phyloP scores from a whole-genome alignment of 2,329 filamentous ascomycete species.

The Trichoderma cornu-damae region DNA sequence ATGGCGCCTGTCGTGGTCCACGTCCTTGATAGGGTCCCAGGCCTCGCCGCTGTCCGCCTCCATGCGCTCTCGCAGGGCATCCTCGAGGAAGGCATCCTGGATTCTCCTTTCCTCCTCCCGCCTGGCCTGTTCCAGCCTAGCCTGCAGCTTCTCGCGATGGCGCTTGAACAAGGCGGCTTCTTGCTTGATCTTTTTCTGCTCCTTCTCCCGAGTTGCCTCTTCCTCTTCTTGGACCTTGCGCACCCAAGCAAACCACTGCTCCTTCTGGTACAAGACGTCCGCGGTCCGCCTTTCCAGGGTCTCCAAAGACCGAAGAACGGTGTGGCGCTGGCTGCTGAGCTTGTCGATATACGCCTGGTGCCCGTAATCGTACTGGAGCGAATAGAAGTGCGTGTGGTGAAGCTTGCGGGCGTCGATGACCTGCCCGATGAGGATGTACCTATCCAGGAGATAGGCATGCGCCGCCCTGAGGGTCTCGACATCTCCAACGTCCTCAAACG shows the following conservation, averaged over 20 bases:
- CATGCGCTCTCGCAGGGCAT: conserved; percentile 26
- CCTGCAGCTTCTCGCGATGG: conserved; percentile 25
- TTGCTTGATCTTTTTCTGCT: conserved; percentile 7
- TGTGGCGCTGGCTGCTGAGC: conserved; percentile 8
- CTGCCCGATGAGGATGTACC: conserved; percentile 4
- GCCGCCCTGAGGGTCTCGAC: neutral
- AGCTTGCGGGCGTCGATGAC: conserved; percentile 12
- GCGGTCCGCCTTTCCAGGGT: neutral
- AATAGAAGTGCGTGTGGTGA: conserved; percentile 10
- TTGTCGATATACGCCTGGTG: conserved; percentile 9
- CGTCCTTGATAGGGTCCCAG: conserved; percentile 29
- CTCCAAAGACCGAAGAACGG: neutral
- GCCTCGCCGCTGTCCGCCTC: conserved; percentile 23
- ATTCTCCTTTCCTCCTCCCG: conserved; percentile 26
- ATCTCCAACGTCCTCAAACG: neutral
- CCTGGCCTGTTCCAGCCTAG: conserved; percentile 20
- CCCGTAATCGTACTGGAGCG: neutral
- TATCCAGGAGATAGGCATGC: conserved; percentile 1
- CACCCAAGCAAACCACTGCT: conserved; percentile 13
- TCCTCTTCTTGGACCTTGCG: conserved; percentile 1
- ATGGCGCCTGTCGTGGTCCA: conserved; percentile 24
- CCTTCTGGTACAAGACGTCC: neutral
- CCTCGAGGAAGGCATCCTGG: conserved; percentile 29
- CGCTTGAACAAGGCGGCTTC: conserved; percentile 29
- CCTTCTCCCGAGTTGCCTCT: conserved; percentile 4